Percentiles rank a stretch among this genome's conserved stretches.
These are phyloP conservation scores for Urochloa ruziziensis DNA, from an alignment of 176 grass and related monocot genomes.

Conservation along the genomic window DNA sequence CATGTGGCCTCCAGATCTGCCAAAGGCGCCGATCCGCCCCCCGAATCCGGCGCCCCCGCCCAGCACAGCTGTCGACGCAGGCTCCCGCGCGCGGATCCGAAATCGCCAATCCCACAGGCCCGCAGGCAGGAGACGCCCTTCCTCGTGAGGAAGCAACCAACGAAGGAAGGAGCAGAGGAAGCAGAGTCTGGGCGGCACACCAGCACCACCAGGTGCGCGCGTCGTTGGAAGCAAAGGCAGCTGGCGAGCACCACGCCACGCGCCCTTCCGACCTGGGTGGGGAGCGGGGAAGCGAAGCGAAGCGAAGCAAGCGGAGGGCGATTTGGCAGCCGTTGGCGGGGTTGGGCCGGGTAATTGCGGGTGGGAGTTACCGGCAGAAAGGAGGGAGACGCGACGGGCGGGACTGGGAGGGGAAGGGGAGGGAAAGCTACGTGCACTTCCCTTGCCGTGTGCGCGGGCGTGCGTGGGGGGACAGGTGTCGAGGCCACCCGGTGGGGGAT, in stretches of 20 bases:
- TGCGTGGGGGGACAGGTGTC: slow-evolving; percentile 32
- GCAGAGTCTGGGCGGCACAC: no score
- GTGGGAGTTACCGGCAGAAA: not conserved
- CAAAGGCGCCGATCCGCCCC: slow-evolving; percentile 25
- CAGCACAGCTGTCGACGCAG: not conserved
- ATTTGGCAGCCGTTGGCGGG: not conserved
- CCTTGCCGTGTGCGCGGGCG: not conserved
- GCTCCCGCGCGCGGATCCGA: slow-evolving; percentile 21
- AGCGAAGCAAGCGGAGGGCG: not conserved
- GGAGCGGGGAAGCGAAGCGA: not conserved
- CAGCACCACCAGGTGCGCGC: not conserved
- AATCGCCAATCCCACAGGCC: not conserved
- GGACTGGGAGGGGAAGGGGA: not conserved
- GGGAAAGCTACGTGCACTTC: slow-evolving; percentile 43
- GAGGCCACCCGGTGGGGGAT: not conserved
- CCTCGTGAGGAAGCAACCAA: not conserved
- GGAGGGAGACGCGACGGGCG: not conserved
- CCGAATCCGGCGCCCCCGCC: not conserved
- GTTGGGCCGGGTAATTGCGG: not conserved
- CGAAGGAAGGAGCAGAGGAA: not conserved
- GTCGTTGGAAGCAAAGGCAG: not conserved
- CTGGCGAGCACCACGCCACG: not conserved
- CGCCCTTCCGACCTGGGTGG: not conserved
- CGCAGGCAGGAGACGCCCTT: not conserved
- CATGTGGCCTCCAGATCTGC: slow-evolving; percentile 48